A percentile compares a stretch with the other conserved stretches of the same genome.
Conservation (phyloP, 225 moss, liverwort and hornwort genomes). For the Bryoerythrophyllum caledonicum region DNA sequence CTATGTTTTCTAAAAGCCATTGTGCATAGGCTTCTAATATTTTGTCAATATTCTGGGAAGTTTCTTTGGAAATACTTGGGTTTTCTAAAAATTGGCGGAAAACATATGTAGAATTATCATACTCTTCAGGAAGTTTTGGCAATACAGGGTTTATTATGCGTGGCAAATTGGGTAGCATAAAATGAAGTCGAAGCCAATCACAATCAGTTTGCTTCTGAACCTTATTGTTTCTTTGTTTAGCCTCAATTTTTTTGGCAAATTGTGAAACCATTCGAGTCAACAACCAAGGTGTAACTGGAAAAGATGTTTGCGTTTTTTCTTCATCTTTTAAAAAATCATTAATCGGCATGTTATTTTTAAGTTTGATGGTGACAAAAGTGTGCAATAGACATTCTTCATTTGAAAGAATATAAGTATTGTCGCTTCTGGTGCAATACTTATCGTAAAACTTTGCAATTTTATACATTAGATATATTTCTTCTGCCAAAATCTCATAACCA, state of each 20-base stretch:
- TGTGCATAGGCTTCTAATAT: conserved; percentile 56
- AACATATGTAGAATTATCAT: conserved; percentile 32
- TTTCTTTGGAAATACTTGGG: conserved; percentile 35
- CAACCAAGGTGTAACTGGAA: conserved; percentile 51
- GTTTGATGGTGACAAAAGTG: conserved; percentile 59
- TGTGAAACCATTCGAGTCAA: conserved; percentile 52
- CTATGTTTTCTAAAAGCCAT: conserved; percentile 60
- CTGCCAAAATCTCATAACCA: conserved; percentile 65
- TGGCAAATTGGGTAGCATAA: conserved; percentile 63
- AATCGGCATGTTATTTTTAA: conserved; percentile 4
- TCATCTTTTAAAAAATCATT: conserved; percentile 41
- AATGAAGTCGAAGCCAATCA: conserved; percentile 67
- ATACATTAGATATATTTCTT: conserved; percentile 52
- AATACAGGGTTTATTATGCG: conserved; percentile 49
- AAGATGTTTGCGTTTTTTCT: conserved; percentile 46
- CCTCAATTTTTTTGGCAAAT: conserved; percentile 57
- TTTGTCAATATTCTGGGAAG: conserved; percentile 41
- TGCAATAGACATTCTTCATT: conserved; percentile 48
- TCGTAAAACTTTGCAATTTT: conserved; percentile 39
- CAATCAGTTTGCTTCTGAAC: conserved; percentile 55
- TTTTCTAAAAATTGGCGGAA: conserved; percentile 75
- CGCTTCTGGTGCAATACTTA: conserved; percentile 45
- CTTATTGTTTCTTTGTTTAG: conserved; percentile 46
- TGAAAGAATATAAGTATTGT: conserved; percentile 26
- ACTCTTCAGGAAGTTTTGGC: conserved; percentile 30